A percentile compares a stretch with the other conserved stretches of the same genome.
phyloP scores from a whole-genome alignment of 495 filamentous ascomycete genomes.

The Tuber borchii region DNA sequence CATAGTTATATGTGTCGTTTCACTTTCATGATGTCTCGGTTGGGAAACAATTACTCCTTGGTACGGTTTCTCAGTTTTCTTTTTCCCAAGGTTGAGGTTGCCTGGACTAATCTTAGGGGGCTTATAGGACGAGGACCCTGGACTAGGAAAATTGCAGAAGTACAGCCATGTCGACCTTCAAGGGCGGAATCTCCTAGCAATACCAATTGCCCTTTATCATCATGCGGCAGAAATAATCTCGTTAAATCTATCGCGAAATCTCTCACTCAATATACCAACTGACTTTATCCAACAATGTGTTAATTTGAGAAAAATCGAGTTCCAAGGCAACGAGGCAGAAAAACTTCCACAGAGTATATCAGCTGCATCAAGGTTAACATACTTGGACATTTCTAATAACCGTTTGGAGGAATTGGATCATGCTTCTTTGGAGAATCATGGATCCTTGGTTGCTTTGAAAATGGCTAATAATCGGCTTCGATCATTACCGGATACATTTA shows the following conservation, averaged over 20 bases:
- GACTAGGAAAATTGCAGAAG: slow-evolving; percentile 72
- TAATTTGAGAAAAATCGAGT: slow-evolving; percentile 90
- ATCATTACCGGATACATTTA: slow-evolving; percentile 71
- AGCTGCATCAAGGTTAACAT: slow-evolving; percentile 71
- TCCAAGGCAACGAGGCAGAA: slow-evolving; percentile 81
- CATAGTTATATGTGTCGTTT: slow-evolving; percentile 95
- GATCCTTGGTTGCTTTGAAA: slow-evolving; percentile 79
- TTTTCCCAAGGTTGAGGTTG: neutral
- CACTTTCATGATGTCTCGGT: slow-evolving; percentile 79
- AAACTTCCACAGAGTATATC: slow-evolving; percentile 78
- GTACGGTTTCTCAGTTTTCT: slow-evolving; percentile 15
- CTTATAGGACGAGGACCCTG: slow-evolving; percentile 62
- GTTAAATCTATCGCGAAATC: slow-evolving; percentile 83
- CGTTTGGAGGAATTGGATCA: slow-evolving; percentile 77
- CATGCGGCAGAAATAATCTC: slow-evolving; percentile 89
- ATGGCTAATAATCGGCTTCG: slow-evolving; percentile 86
- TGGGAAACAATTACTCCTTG: slow-evolving; percentile 60
- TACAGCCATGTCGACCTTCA: slow-evolving; percentile 88
- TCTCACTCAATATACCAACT: slow-evolving; percentile 84
- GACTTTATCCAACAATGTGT: slow-evolving; percentile 94
- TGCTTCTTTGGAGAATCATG: slow-evolving; percentile 63
- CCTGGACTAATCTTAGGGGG: neutral
- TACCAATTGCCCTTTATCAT: slow-evolving; percentile 87
- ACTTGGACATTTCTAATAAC: slow-evolving; percentile 93
- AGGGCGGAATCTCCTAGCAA: slow-evolving; percentile 86